Evolutionary conservation across 1,139 yeast species (phyloP).

Genomic region (Saccharomyces hybrid): DNA sequence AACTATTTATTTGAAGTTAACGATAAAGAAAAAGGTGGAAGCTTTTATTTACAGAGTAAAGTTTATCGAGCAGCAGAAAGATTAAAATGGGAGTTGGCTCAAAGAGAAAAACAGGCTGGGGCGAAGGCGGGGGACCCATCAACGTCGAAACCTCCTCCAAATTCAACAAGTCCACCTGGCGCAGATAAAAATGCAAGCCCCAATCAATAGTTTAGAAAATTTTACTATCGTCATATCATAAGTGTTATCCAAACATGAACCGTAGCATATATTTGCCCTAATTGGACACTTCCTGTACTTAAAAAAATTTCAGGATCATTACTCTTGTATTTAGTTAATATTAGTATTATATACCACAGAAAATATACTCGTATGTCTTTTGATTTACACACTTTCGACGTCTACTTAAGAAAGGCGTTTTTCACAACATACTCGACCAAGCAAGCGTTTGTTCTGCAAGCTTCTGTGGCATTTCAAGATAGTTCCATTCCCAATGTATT

Average conservation of each 20-base stretch:
- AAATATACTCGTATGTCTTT: neutral
- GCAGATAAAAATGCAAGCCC: neutral
- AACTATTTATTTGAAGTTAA: constrained; percentile 80
- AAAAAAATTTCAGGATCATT: neutral
- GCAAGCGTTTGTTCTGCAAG: too few relatives aligned
- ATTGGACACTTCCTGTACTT: neutral
- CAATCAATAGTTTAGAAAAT: neutral
- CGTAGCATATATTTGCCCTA: neutral
- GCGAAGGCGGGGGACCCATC: constrained; percentile 5
- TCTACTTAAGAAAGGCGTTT: neutral
- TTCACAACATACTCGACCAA: too few relatives aligned
- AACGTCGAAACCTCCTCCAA: constrained; percentile 4
- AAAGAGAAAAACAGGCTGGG: constrained; percentile 28
- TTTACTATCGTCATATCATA: neutral
- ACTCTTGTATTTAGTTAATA: constrained; percentile 1
- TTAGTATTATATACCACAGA: neutral
- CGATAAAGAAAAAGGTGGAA: constrained; percentile 88
- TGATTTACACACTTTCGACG: neutral
- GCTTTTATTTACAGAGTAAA: constrained; percentile 86
- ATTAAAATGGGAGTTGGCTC: constrained; percentile 45
- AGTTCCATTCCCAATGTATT: too few relatives aligned
- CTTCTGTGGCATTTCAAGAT: too few relatives aligned
- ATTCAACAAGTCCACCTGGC: neutral
- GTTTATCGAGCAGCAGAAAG: constrained; percentile 79
- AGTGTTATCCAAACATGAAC: neutral